phyloP scores from a whole-genome alignment of 495 filamentous ascomycete species.

The Corynascus novoguineensis region DNA sequence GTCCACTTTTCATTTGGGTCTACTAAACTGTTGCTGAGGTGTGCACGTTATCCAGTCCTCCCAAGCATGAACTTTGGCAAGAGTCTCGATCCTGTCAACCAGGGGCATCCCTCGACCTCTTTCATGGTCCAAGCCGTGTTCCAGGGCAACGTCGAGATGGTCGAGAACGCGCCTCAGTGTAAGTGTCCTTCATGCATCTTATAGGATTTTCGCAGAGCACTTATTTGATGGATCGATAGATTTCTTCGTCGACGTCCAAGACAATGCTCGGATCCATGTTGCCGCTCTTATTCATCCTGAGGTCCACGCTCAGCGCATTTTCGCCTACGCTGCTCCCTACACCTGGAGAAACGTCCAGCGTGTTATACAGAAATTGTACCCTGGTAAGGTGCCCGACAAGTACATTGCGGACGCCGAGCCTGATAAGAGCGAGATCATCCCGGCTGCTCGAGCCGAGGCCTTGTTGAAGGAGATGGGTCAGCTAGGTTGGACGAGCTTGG shows the following conservation, averaged over 20 bases:
- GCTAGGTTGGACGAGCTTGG: constrained; percentile 4
- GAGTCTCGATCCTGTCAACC: constrained; percentile 28
- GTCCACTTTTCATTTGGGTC: constrained; percentile 41
- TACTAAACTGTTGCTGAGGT: not conserved
- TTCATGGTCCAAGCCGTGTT: constrained; percentile 24
- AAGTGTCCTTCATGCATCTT: constrained; percentile 6
- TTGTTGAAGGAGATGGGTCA: constrained; percentile 30
- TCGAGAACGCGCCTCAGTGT: constrained; percentile 26
- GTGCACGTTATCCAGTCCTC: constrained; percentile 27
- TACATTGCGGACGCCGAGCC: constrained; percentile 8
- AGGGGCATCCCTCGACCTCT: constrained; percentile 26
- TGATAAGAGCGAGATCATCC: constrained; percentile 28
- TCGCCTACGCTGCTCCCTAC: constrained; percentile 39
- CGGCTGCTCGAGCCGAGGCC: constrained; percentile 26
- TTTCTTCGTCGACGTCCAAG: constrained; percentile 43
- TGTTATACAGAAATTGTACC: constrained; percentile 29
- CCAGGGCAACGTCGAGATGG: constrained; percentile 21
- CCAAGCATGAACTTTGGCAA: constrained; percentile 39
- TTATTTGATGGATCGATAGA: constrained; percentile 18
- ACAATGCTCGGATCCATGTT: constrained; percentile 44
- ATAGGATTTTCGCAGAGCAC: not conserved
- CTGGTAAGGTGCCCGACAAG: constrained; percentile 10
- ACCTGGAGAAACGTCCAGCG: constrained; percentile 35
- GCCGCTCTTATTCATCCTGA: constrained; percentile 38
- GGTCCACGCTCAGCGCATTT: constrained; percentile 43